Conservation (phyloP, 345 rosid genomes). For the Eucalyptus tenuipes region DNA sequence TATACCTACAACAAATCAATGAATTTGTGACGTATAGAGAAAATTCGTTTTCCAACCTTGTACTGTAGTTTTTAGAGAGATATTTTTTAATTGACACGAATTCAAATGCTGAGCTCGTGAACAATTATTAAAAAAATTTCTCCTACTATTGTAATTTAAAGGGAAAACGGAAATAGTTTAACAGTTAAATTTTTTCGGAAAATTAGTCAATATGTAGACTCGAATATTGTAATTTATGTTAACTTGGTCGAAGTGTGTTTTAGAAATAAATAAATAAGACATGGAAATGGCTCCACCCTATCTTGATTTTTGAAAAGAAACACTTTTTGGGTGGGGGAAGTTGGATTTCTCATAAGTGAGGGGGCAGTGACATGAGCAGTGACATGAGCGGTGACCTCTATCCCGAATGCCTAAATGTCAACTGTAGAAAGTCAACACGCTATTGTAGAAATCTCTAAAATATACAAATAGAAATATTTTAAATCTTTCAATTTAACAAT, state of each 20-base stretch:
- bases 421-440: background rate
- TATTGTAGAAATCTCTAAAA: background rate
- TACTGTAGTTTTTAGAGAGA: background rate
- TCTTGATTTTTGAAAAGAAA: background rate
- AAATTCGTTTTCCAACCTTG: background rate
- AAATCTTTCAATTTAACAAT: too few relatives aligned
- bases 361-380: too few relatives aligned
- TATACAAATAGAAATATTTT: background rate
- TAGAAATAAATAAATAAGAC: background rate
- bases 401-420: background rate
- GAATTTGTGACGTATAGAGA: background rate
- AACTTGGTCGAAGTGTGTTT: background rate
- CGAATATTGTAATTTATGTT: background rate
- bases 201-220: background rate
- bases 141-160: background rate
- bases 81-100: background rate
- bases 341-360: background rate
- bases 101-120: background rate
- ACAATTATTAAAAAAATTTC: background rate
- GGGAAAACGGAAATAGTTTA: background rate
- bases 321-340: background rate
- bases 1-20: background rate
- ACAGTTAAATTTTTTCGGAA: background rate
- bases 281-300: background rate
- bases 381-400: background rate